These are phyloP conservation scores for Adansonia rubrostipa DNA, from an alignment of 441 rosid species.

Conservation along the genomic window DNA sequence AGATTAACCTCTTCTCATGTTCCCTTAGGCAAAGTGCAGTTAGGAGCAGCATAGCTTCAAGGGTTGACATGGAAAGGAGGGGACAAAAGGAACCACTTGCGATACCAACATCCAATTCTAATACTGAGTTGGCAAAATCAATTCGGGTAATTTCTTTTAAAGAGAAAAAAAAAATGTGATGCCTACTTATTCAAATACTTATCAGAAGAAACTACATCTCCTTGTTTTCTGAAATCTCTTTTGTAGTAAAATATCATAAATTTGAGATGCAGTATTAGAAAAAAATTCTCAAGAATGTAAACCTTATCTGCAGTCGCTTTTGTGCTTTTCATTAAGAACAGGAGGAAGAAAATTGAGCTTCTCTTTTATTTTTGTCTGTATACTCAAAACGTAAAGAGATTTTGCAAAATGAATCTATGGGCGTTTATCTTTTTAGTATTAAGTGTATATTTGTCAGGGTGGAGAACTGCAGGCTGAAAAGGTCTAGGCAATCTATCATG, in stretches of 20 bases:
- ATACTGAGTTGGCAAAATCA: conserved; percentile 37
- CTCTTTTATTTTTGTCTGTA: neutral
- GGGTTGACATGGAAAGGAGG: conserved; percentile 43
- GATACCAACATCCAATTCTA: conserved; percentile 36
- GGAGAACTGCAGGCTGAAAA: neutral
- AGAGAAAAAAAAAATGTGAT: neutral
- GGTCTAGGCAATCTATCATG: neutral
- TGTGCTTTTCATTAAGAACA: neutral
- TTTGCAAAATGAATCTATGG: neutral
- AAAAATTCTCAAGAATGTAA: neutral
- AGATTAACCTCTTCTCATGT: conserved; percentile 27
- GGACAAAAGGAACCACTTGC: conserved; percentile 43
- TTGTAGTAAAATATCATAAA: neutral
- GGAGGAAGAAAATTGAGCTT: neutral
- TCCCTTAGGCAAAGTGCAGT: conserved; percentile 50
- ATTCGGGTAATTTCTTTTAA: conserved; percentile 53
- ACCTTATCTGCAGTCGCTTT: neutral
- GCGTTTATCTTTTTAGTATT: neutral
- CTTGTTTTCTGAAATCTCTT: neutral
- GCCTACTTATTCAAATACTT: conserved; percentile 8
- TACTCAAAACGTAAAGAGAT: neutral
- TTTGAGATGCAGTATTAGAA: conserved; percentile 11
- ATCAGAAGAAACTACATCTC: neutral
- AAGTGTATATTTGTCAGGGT: neutral
- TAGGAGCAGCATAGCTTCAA: conserved; percentile 40